Evolutionary conservation across 2,329 filamentous ascomycete genomes (phyloP).

Genomic region (Fusarium oxysporum): DNA sequence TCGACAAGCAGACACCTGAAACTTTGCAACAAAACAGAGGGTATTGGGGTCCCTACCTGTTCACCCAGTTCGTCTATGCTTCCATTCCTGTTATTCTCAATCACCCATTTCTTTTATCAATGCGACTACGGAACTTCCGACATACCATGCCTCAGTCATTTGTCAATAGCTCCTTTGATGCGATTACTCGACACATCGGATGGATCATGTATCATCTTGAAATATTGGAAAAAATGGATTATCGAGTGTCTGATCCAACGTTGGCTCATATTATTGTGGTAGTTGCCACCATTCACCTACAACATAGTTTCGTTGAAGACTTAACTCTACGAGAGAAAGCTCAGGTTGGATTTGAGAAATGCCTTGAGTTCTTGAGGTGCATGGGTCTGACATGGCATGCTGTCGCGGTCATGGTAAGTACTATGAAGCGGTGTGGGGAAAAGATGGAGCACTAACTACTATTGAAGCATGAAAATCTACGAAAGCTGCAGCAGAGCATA

Average conservation of each 20-base stretch:
- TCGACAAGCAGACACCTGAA: neutral
- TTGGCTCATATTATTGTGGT: neutral
- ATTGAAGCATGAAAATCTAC: neutral
- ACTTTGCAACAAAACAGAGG: neutral
- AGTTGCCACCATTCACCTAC: neutral
- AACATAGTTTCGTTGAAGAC: neutral
- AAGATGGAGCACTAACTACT: fast-evolving
- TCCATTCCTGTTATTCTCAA: constrained; percentile 4
- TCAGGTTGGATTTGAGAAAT: neutral
- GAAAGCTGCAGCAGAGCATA: neutral
- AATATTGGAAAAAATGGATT: neutral
- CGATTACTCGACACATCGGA: neutral
- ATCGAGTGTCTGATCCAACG: neutral
- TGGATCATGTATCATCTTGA: constrained; percentile 7
- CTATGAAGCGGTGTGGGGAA: fast-evolving
- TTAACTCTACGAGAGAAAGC: neutral
- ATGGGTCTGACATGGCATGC: neutral
- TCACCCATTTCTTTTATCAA: neutral
- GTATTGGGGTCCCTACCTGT: neutral
- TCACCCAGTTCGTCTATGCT: neutral
- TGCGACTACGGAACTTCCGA: neutral
- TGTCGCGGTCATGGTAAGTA: neutral
- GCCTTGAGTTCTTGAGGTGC: neutral
- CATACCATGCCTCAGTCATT: neutral
- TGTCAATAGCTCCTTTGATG: neutral